Conservation (phyloP, 2,329 filamentous ascomycete genomes). For the Talaromyces islandicus region DNA sequence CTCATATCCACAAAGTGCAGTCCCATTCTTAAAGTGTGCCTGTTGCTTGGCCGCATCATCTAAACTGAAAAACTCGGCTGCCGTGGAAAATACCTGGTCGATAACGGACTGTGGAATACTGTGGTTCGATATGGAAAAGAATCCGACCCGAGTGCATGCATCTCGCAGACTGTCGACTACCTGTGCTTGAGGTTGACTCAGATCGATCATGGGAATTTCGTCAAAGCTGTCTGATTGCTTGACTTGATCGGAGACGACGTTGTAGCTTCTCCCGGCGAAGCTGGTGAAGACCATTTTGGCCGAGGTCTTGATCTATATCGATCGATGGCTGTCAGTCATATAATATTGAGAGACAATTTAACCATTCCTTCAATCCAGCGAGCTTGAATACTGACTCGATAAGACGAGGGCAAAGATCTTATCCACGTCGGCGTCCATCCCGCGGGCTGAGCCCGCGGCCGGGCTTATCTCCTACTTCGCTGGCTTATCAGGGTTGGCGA, state of each 20-base stretch:
- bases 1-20: conserved; percentile 5
- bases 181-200: conserved; percentile 32
- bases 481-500: not conserved
- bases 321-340: not conserved
- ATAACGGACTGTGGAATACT: conserved; percentile 7
- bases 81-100: conserved; percentile 13
- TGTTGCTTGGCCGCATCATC: conserved; percentile 9
- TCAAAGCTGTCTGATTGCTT: conserved; percentile 13
- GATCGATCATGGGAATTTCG: conserved; percentile 40
- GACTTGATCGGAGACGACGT: conserved; percentile 4
- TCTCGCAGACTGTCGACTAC: conserved; percentile 34
- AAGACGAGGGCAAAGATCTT: not conserved
- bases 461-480: not conserved
- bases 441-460: not conserved
- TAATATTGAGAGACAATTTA: not conserved
- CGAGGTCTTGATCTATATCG: not conserved
- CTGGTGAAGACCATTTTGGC: conserved; percentile 6
- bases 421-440: not conserved
- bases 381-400: not conserved
- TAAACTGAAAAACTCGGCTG: conserved; percentile 25
- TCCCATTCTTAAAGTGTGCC: conserved; percentile 2
- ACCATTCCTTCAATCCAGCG: not conserved
- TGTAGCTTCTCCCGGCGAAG: conserved; percentile 7
- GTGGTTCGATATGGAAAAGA: conserved; percentile 35
- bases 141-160: conserved; percentile 36